Evolutionary conservation across 2,329 filamentous ascomycete species (phyloP), one percentile per base, ranked within the genome.

Genomic region (Elsinoe australis): DNA sequence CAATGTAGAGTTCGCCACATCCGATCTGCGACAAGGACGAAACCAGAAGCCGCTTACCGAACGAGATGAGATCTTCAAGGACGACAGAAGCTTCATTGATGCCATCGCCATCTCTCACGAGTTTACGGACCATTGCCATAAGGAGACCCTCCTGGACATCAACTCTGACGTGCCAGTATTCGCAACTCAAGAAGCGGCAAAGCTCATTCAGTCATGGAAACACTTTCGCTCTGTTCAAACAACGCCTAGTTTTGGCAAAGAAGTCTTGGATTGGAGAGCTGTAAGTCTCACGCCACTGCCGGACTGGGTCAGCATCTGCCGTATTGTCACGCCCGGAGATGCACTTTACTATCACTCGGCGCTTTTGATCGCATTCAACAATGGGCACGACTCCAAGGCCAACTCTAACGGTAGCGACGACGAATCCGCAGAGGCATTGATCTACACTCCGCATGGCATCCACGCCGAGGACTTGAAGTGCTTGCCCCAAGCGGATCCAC

Each of bases 101-200:
- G 73, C 66, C 2, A 76, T 83, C 2, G 69, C 71, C 21, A 68
- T 83, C 24, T 77, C 71, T 12, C 80, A 84, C 58, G 80, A 83
- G 59, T 84, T 83, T 55, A 83, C 80, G 1, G 80, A 84, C 57
- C 81, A 83, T 58, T 83, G 79, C 61, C 79, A 84, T 56, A 69
- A 74, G 51, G 69, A 74, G 2, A 84, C 80, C 10, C 64, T 84
- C 19, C 59, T 73, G 34, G 72, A 81, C 55, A 61, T 83, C 3
- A 66, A 75, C 4, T 54, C 56, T 1, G 60, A 68, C 34, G 74
- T 79, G 3, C 78, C 79, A 0, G 68, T 84, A 0, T 74, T 82
- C 50, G 79, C 79, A 9, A 73, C 76, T 2, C 70, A 65, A 55
- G 73, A 78, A 61, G 80, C 80, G 0, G 76, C 74, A 0, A 65